A percentile compares a stretch with the other conserved stretches of the same genome.
Evolutionary conservation across 129 eudicot species (phyloP).

Genomic region (Saussurea involucrata): DNA sequence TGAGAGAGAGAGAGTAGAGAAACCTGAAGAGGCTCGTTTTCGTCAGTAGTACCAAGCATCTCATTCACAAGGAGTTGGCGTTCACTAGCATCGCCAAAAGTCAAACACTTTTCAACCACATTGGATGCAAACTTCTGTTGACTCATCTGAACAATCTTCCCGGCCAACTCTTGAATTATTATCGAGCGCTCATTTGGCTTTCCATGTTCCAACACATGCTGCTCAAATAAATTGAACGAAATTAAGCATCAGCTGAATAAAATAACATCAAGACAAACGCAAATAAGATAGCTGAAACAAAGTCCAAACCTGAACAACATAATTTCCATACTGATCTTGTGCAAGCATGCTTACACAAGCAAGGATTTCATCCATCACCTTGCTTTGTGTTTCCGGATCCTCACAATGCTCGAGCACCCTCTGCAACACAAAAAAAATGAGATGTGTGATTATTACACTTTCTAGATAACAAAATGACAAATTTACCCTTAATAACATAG

Average conservation of each 20-base stretch:
- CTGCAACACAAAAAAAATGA: constrained; percentile 20
- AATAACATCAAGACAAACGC: neutral
- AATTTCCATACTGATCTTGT: constrained; percentile 80
- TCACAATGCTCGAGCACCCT: constrained; percentile 69
- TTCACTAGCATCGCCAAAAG: constrained; percentile 69
- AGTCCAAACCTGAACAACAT: constrained; percentile 68
- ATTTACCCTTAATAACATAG: too few species aligned
- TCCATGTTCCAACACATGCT: constrained; percentile 94
- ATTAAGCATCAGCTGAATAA: constrained; percentile 6
- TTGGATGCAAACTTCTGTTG: constrained; percentile 92
- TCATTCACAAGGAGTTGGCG: constrained; percentile 64
- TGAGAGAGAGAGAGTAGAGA: neutral
- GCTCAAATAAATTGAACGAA: neutral
- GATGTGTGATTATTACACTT: too few species aligned
- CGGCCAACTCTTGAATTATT: constrained; percentile 78
- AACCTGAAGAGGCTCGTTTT: constrained; percentile 93
- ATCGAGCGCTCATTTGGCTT: constrained; percentile 73
- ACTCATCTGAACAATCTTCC: constrained; percentile 89
- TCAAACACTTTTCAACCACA: constrained; percentile 84
- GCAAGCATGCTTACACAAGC: constrained; percentile 74
- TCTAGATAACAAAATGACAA: too few species aligned
- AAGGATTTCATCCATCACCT: constrained; percentile 80
- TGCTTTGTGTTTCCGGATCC: constrained; percentile 55
- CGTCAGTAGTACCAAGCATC: constrained; percentile 90
- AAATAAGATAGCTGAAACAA: neutral